These are phyloP conservation scores for Fusarium anguioides DNA, from an alignment of 2,329 filamentous ascomycete species.

Conservation along the genomic window DNA sequence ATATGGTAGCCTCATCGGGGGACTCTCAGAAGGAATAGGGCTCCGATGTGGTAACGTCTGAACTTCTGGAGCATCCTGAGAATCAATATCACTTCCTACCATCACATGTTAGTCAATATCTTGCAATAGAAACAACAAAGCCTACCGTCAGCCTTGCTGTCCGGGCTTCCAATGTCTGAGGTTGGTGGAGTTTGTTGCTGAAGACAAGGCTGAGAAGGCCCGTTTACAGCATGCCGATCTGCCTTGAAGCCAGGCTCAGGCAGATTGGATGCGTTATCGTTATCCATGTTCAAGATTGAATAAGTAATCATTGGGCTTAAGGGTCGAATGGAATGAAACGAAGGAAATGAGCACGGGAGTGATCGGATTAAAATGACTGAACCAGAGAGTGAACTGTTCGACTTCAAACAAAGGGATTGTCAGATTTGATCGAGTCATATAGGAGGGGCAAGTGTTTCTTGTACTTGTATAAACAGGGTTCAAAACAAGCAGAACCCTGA, in stretches of 20 bases:
- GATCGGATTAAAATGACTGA: not conserved
- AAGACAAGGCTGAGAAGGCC: not conserved
- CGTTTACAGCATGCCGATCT: not conserved
- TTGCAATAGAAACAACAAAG: not conserved
- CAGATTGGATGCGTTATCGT: not conserved
- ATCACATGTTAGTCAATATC: not conserved
- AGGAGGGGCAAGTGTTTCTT: not conserved
- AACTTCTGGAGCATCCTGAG: not conserved
- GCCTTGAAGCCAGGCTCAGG: not conserved
- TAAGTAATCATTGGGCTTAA: not conserved
- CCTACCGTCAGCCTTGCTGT: not conserved
- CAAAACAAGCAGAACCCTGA: not conserved
- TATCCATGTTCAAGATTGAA: not conserved
- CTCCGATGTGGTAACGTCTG: not conserved
- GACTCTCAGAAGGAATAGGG: not conserved
- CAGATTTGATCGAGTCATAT: not conserved
- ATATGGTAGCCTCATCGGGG: not conserved
- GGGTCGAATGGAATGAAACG: not conserved
- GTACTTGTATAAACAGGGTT: not conserved
- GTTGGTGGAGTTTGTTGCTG: not conserved
- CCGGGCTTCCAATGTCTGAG: not conserved
- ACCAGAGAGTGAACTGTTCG: accelerated
- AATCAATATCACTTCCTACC: too few relatives aligned
- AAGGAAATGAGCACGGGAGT: not conserved
- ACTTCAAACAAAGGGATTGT: not conserved